Conservation (phyloP, 345 rosid species). For the Gossypium australe region DNA sequence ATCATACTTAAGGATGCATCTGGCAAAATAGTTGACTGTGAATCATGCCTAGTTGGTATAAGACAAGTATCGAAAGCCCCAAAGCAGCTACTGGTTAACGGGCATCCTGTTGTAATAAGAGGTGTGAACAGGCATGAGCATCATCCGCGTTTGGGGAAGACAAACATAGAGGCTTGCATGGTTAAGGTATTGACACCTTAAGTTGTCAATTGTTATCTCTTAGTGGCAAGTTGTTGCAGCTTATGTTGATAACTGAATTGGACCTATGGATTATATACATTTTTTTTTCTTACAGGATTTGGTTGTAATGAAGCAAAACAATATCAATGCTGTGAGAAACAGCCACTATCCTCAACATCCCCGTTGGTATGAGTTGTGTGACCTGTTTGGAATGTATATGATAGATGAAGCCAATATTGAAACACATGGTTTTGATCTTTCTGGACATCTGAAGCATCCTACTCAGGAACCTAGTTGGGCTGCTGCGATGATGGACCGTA, state of each 20-base stretch:
- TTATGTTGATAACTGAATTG: neutral
- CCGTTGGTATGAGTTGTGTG: conserved; percentile 96
- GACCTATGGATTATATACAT: neutral
- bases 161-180: conserved; percentile 95
- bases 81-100: conserved; percentile 89
- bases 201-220: conserved; percentile 16
- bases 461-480: conserved; percentile 85
- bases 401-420: conserved; percentile 98
- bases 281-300: conserved; percentile 58
- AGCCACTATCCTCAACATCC: conserved; percentile 99
- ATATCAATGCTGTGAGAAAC: conserved; percentile 92
- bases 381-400: conserved; percentile 96
- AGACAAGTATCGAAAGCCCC: conserved; percentile 79
- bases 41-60: conserved; percentile 85
- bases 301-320: conserved; percentile 87
- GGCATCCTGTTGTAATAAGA: conserved; percentile 76
- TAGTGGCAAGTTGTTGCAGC: conserved; percentile 17
- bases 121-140: conserved; percentile 99
- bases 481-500: conserved; percentile 89
- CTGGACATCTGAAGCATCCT: conserved; percentile 84
- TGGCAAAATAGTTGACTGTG: conserved; percentile 78
- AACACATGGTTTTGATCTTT: conserved; percentile 87
- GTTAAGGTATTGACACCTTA: conserved; percentile 54
- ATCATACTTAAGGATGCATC: conserved; percentile 73
- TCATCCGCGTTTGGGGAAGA: conserved; percentile 97